A percentile compares a stretch with the other conserved stretches of the same genome.
phyloP scores from a whole-genome alignment of 1,284 basidiomycete species.

The Naganishia cerealis region DNA sequence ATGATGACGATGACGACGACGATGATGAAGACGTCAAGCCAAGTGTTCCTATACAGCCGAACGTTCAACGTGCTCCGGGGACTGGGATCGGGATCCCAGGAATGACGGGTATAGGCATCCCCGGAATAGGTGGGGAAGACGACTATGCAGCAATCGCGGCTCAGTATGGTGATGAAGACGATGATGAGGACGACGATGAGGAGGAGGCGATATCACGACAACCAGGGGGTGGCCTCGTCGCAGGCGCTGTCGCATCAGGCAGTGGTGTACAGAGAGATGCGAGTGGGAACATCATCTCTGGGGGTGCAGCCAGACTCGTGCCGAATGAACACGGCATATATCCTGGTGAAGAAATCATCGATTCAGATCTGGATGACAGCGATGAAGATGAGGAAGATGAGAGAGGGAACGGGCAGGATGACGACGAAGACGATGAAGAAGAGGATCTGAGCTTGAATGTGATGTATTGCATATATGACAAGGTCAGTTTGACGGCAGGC shows the following conservation, averaged over 20 bases:
- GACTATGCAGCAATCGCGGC: conserved; percentile 25
- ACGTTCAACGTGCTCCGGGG: conserved; percentile 5
- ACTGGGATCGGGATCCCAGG: conserved; percentile 15
- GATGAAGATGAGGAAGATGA: conserved; percentile 64
- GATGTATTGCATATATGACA: conserved; percentile 98
- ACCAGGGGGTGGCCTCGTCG: conserved; percentile 2
- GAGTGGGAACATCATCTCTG: conserved; percentile 22
- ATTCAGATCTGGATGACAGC: conserved; percentile 92
- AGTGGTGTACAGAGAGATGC: conserved; percentile 22
- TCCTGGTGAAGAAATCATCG: conserved; percentile 75
- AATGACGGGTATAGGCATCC: conserved; percentile 26
- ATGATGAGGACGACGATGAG: conserved; percentile 23
- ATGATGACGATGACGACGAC: conserved; percentile 30
- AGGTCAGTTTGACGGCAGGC: conserved; percentile 61
- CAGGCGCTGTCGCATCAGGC: conserved; percentile 18
- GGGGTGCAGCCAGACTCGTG: conserved; percentile 27
- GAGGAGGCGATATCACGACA: conserved; percentile 19
- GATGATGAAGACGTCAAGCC: conserved; percentile 31
- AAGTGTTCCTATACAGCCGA: conserved; percentile 3
- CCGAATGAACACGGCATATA: conserved; percentile 54
- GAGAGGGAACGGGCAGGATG: conserved; percentile 68
- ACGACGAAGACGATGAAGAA: conserved; percentile 54
- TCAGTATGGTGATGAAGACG: conserved; percentile 26
- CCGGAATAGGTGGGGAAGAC: conserved; percentile 23
- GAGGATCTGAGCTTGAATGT: conserved; percentile 70